These are phyloP conservation scores for Lepidopterella palustris DNA, from an alignment of 495 filamentous ascomycete species.

Conservation along the genomic window DNA sequence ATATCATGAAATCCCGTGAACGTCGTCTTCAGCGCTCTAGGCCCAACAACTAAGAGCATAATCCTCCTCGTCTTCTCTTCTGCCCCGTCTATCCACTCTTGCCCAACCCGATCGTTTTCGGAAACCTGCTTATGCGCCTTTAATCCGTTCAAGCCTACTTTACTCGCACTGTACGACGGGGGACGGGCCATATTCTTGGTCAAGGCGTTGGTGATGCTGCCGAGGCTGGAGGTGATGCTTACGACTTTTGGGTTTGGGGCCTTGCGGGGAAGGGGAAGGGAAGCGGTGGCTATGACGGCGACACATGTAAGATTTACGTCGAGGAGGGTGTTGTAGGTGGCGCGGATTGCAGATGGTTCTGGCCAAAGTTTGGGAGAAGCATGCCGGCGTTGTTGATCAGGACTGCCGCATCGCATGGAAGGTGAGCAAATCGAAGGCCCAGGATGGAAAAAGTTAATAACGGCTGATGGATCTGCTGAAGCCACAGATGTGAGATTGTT, in stretches of 20 bases:
- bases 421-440: neutral
- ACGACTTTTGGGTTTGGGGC: slow-evolving; percentile 3
- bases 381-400: slow-evolving; percentile 17
- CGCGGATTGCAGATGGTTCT: neutral
- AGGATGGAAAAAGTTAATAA: neutral
- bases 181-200: slow-evolving; percentile 1
- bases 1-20: slow-evolving; percentile 12
- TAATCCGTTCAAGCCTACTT: slow-evolving; percentile 8
- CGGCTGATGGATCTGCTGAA: neutral
- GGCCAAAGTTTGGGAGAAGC: neutral
- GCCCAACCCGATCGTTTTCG: slow-evolving; percentile 13
- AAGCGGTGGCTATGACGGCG: neutral
- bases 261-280: slow-evolving; percentile 5
- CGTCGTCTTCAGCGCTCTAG: slow-evolving; percentile 9
- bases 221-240: slow-evolving; percentile 6
- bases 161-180: slow-evolving; percentile 1
- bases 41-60: slow-evolving; percentile 2
- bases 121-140: slow-evolving; percentile 7
- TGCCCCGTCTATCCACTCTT: slow-evolving; percentile 13
- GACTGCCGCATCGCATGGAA: neutral
- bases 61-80: neutral
- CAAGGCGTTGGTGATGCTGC: slow-evolving; percentile 1
- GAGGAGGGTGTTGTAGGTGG: slow-evolving; percentile 3
- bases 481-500: neutral
- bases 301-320: slow-evolving; percentile 7